Conservation (phyloP, 176 grass and related monocot genomes). For the Carex parvula region DNA sequence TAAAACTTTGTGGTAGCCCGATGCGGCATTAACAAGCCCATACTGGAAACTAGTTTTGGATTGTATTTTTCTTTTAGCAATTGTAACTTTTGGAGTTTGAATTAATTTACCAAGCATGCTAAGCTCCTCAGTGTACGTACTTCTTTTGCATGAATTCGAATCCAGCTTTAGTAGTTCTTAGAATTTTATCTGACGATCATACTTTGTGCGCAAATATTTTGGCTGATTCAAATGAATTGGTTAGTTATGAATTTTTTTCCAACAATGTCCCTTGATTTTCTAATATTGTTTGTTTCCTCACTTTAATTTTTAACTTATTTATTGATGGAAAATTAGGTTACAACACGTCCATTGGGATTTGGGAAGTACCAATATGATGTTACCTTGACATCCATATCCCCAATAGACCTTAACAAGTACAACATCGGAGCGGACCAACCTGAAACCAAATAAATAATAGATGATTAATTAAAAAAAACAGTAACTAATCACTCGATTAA, state of each 20-base stretch:
- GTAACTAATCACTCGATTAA: no score
- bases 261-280: not conserved
- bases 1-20: slow-evolving; percentile 92
- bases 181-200: slow-evolving; percentile 33
- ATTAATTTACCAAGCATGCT: not conserved
- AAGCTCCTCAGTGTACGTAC: no score
- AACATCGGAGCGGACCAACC: no score
- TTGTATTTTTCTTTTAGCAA: slow-evolving; percentile 26
- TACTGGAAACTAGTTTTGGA: not conserved
- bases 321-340: slow-evolving; percentile 44
- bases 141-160: no score
- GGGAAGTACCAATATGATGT: no score
- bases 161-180: no score
- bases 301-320: slow-evolving; percentile 18
- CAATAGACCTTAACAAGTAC: no score
- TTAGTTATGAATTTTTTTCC: slow-evolving; percentile 25
- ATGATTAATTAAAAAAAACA: not conserved
- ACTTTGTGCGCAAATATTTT: slow-evolving; percentile 43
- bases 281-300: not conserved
- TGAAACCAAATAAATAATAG: no score
- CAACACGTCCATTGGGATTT: slow-evolving; percentile 55
- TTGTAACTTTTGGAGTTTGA: no score
- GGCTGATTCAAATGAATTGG: slow-evolving; percentile 58
- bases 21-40: slow-evolving; percentile 78
- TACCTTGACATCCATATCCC: not conserved